Evolutionary conservation across 768 basidiomycete species (phyloP), one percentile per base, ranked within the genome.

Genomic region (Tephrocybe sp.): DNA sequence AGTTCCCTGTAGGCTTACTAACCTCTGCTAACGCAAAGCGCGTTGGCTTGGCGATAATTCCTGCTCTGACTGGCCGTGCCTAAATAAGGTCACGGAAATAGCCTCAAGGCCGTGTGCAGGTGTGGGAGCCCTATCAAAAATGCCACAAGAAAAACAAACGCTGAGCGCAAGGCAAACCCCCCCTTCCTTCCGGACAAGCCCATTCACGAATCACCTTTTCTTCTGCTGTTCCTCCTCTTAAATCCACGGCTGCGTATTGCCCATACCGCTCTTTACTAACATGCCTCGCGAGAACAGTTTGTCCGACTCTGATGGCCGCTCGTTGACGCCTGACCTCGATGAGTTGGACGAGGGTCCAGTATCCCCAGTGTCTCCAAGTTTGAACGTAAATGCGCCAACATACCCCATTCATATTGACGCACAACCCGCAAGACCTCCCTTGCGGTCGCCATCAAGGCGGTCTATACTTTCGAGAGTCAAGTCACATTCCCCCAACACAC

Each of bases 221-320:
- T 44, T 26, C 15, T 37, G 28, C 37, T 38, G 26, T 18, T 16
- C 35, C 26, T 27, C 21, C 22, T 22, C 12, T 7, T 21, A 16
- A n/a, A 22, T 8, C 6, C 26, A n/a, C 13, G 21, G 48, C 28
- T 26, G 28, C 12, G 2, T 30, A 45, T 12, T 18, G 26, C 43
- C 27, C 21, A 13, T 16, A 18, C 35, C 58, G 51, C 32, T 56
- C 56, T 35, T 56, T 53, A 48, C 25, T 48, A 54, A 24, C 26
- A 84, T 86, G 84, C 80, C 84, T 38, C 75, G 83, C 47, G 81
- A 83, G 60, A 84, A 86, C 67, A 84, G 83, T 64, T 76, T 84
- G 67, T 75, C 72, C 55, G 84, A 87, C 64, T 81, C 80, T 28
- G 83, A 82, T 25, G 80, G 82, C 19, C 76, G 83, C 22, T 86